Conservation (phyloP, 192 early-diverging fungal species). For the Coemansia sp. region DNA sequence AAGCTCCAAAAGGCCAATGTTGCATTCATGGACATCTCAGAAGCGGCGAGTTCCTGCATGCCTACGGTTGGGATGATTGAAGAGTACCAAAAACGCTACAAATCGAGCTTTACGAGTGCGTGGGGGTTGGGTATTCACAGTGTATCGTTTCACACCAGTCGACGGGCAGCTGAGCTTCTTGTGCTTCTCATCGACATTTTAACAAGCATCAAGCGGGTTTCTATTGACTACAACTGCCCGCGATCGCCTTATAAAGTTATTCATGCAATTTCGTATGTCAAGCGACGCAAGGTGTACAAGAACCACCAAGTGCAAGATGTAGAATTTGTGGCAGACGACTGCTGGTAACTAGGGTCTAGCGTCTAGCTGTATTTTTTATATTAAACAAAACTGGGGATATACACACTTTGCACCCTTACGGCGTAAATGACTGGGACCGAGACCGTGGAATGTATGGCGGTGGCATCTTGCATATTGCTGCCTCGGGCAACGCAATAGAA, state of each 20-base stretch:
- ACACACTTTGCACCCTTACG: background rate
- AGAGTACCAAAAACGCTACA: conserved; percentile 14
- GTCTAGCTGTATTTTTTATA: background rate
- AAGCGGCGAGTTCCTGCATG: background rate
- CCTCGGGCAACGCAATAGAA: background rate
- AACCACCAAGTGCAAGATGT: background rate
- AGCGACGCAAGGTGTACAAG: conserved; percentile 11
- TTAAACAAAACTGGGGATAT: background rate
- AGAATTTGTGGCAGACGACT: conserved; percentile 3
- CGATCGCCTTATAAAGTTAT: background rate
- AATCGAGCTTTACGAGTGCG: conserved; percentile 2
- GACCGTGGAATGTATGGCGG: background rate
- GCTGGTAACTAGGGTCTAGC: background rate
- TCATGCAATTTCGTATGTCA: conserved; percentile 10
- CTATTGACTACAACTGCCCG: background rate
- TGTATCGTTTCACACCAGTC: background rate
- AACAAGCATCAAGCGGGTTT: conserved; percentile 10
- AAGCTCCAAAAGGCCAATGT: conserved; percentile 10
- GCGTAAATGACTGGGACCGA: background rate
- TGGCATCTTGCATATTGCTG: conserved; percentile 4
- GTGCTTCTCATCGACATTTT: conserved; percentile 23
- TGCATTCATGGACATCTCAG: background rate
- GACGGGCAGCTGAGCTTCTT: conserved; percentile 19
- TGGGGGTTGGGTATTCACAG: conserved; percentile 7
- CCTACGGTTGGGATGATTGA: background rate